Evolutionary conservation across 2,329 filamentous ascomycete species (phyloP).

Genomic region (Nigrospora oryzae): DNA sequence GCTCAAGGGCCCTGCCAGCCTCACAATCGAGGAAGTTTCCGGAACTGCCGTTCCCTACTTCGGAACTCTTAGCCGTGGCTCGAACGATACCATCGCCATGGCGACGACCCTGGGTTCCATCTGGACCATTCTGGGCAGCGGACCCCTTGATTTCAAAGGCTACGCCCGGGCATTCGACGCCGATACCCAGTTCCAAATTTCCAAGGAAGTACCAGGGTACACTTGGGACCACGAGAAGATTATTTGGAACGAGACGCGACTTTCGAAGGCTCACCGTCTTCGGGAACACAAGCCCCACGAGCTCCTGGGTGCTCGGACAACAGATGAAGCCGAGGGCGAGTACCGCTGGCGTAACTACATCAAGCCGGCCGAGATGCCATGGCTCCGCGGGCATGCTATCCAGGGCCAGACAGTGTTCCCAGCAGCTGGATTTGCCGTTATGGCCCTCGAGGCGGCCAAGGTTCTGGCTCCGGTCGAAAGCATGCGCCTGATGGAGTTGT

Average conservation of each 20-base stretch:
- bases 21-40: constrained; percentile 1
- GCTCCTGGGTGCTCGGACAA: not conserved
- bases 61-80: constrained; percentile 3
- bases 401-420: constrained; percentile 32
- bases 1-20: constrained; percentile 5
- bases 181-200: not conserved
- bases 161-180: not conserved
- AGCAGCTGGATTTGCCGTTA: constrained; percentile 23
- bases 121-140: constrained; percentile 3
- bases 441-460: constrained; percentile 9
- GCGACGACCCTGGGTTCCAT: constrained; percentile 1
- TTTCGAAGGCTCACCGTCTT: not conserved
- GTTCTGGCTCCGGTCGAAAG: not conserved
- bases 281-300: not conserved
- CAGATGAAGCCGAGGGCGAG: not conserved
- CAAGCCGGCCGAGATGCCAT: constrained; percentile 17
- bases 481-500: constrained; percentile 2
- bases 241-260: constrained; percentile 4
- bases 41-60: constrained; percentile 3
- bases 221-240: constrained; percentile 5
- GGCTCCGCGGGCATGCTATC: constrained; percentile 31
- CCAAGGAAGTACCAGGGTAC: constrained; percentile 4
- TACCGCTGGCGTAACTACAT: constrained; percentile 11
- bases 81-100: constrained; percentile 1
- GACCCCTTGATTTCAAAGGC: not conserved